Evolutionary conservation across 176 grass and related monocot genomes (phyloP).

Genomic region (Typha latifolia): DNA sequence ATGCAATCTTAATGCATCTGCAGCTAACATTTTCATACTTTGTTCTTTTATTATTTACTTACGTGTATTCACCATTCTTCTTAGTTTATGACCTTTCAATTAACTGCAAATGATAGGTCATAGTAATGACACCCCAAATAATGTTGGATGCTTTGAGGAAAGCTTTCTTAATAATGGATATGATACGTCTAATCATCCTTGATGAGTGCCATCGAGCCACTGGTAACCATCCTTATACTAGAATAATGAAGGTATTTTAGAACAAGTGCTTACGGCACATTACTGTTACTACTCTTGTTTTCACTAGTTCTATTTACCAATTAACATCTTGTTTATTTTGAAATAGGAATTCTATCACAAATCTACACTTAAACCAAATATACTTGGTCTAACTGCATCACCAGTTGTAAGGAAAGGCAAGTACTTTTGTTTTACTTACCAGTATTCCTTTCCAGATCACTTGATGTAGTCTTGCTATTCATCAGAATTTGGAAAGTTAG

Average conservation of each 20-base stretch:
- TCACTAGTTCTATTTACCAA: neutral
- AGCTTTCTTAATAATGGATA: constrained; percentile 63
- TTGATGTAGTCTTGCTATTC: neutral
- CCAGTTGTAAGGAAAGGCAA: constrained; percentile 77
- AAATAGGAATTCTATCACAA: constrained; percentile 79
- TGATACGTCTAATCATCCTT: constrained; percentile 59
- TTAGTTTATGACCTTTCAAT: neutral
- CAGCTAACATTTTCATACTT: too few species aligned
- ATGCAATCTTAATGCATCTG: too few species aligned
- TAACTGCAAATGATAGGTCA: constrained; percentile 44
- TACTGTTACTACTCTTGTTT: neutral
- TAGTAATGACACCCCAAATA: constrained; percentile 89
- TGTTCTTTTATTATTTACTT: neutral
- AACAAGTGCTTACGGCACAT: constrained; percentile 1
- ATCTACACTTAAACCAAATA: constrained; percentile 42
- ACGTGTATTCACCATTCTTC: neutral
- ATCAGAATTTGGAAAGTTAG: neutral
- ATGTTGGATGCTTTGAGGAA: constrained; percentile 69
- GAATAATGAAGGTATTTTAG: constrained; percentile 80
- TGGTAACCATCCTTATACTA: constrained; percentile 72
- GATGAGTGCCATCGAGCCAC: constrained; percentile 89
- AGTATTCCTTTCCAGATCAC: neutral
- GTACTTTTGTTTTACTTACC: constrained; percentile 10
- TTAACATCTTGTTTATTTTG: constrained; percentile 4
- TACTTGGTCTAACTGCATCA: constrained; percentile 85